Base-by-base conservation (phyloP, 139 green algal genomes). In the Picochlorum sp. region DNA sequence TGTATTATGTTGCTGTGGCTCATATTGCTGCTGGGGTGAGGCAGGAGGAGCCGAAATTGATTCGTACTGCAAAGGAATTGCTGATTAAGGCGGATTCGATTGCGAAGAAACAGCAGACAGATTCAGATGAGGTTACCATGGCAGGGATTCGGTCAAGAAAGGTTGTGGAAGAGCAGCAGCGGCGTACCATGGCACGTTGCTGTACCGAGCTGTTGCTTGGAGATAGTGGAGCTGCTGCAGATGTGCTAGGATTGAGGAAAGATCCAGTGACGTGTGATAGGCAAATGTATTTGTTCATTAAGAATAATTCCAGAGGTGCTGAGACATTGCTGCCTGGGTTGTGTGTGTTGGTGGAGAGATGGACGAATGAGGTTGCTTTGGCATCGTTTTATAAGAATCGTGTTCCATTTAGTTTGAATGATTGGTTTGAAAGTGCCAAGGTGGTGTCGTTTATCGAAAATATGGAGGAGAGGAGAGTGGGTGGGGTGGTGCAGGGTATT, bases 161-260 rank as follows among this genome's bases (percentile, higher is more conserved):
- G 26, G 55, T 62, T 7, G 60, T 54, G 6, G 69, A 76, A 20
- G 71, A 77, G 45, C 57, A 59, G 50, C 45, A 70, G 47, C 71
- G 71, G 18, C 64, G 63, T 9, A 20, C 26, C n/a, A 68, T 76
- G 44, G 75, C 73, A 14, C 23, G 45, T 16, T 45, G 49, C 2
- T 61, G 64, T 47, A 69, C 56, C 37, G 30, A 65, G 67, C 66
- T 81, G 66, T 67, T 81, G 56, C 51, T 81, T 61, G 75, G 75
- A 2, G 55, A 79, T 49, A 71, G 24, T 2, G 44, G 37, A 14
- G 52, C 38, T 18, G 75, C 75, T 2, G 58, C 47, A n/a, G 62
- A 51, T 15, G 50, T 63, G n/a, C 58, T 81, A 30, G 72, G 75
- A 10, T 51, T 80, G 28, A 4, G 9, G 11, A 30, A 18, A 18